Base-by-base conservation (phyloP, 1,284 basidiomycete genomes). In the Ustilago curta region DNA sequence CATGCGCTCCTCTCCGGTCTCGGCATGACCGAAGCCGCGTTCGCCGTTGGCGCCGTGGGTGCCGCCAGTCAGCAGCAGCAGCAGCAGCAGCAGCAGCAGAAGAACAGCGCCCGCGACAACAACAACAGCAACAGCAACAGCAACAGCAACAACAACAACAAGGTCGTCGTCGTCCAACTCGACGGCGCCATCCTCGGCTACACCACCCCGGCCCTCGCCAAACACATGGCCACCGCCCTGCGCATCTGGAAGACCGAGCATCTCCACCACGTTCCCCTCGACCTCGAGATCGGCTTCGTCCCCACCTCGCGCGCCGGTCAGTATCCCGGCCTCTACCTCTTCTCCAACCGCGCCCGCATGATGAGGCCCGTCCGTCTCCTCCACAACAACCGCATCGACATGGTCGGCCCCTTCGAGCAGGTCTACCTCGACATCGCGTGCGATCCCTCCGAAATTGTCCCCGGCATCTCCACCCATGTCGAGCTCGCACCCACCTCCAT, bases 391-490 rank as follows among this genome's bases (percentile, higher is more conserved):
- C 89, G 90, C 76, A 89, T 92, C 76, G 97, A 99, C 85, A 93
- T 93, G 85, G 89, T 99, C 54, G 97, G 97, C 3, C 90, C 96
- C 2, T 99, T 99, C 79, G 97, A 99, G 86, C 97, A 99, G 86
- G 97, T 99, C 11, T 99, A 99, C 86, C 95, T 99, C 92, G 93
- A 99, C 85, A 93, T 99, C 82, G 96, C 97, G 0, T 92, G 94
- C 83, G 93, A 90, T 59, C 91, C 91, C 5, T 91, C 92, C 78
- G 97, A 98, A 85, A 91, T 98, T 55, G 93, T 97, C 76, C 86
- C 88, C 50, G 91, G 89, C 18, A 88, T 94, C 5, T 92, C 94
- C 8, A 83, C 83, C 1, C 97, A 99, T 85, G 91, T 97, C 57
- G 97, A 99, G 86, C 91, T 95, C 80, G 89, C 93, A 49, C 94